phyloP scores from a whole-genome alignment of 2,329 filamentous ascomycete genomes.

The Penicillium janthinellum region DNA sequence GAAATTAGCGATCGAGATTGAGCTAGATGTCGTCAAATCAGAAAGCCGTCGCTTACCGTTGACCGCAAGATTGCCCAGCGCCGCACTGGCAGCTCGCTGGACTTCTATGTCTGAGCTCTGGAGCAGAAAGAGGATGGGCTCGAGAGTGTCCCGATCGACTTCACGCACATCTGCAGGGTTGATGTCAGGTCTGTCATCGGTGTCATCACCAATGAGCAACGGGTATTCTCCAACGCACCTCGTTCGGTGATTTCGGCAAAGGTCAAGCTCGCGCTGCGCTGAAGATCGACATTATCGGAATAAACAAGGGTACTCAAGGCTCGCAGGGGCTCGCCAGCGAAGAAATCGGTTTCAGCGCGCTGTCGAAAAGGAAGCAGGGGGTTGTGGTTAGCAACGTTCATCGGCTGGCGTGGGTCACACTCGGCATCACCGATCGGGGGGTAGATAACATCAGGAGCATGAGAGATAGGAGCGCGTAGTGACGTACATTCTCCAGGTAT shows the following conservation, averaged over 20 bases:
- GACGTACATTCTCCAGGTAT: conserved; percentile 89
- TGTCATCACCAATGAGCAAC: neutral
- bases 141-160: conserved; percentile 90
- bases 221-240: conserved; percentile 59
- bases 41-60: conserved; percentile 65
- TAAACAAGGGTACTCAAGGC: conserved; percentile 95
- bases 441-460: conserved; percentile 19
- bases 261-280: conserved; percentile 94
- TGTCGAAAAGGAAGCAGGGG: conserved; percentile 42
- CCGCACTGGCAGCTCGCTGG: conserved; percentile 92
- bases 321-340: conserved; percentile 89
- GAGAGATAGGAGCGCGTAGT: conserved; percentile 7
- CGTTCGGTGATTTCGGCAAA: conserved; percentile 98
- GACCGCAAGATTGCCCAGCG: conserved; percentile 91
- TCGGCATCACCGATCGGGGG: conserved; percentile 25
- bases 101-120: conserved; percentile 97
- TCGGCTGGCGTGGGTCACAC: neutral
- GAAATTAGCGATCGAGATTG: conserved; percentile 45
- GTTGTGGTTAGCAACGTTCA: conserved; percentile 20
- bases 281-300: conserved; percentile 97
- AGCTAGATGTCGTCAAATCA: conserved; percentile 15
- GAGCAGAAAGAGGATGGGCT: conserved; percentile 92
- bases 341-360: conserved; percentile 98
- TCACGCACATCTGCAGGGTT: conserved; percentile 79
- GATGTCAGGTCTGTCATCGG: conserved; percentile 21